Evolutionary conservation across 768 basidiomycete genomes (phyloP).

Genomic region (Dentipellis fragilis): DNA sequence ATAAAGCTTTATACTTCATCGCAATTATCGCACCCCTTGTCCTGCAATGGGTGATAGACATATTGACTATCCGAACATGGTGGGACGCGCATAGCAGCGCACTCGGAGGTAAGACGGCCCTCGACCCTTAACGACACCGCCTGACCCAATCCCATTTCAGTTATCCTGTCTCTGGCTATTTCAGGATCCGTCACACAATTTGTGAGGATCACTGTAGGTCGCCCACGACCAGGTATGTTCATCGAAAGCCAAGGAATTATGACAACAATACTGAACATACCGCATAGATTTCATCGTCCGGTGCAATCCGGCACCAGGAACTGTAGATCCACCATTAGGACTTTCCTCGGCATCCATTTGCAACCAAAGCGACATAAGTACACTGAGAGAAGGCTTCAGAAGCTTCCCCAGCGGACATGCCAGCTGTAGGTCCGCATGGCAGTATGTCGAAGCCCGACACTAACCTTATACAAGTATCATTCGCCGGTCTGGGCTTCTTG

Average conservation of each 20-base stretch:
- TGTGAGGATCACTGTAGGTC: slow-evolving; percentile 78
- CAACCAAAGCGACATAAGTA: slow-evolving; percentile 48
- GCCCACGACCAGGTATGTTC: slow-evolving; percentile 69
- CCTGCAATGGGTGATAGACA: slow-evolving; percentile 59
- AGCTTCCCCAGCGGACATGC: slow-evolving; percentile 92
- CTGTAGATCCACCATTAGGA: slow-evolving; percentile 60
- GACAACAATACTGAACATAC: neutral
- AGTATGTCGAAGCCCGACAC: neutral
- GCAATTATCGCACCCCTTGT: slow-evolving; percentile 56
- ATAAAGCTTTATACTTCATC: slow-evolving; percentile 22
- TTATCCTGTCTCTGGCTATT: slow-evolving; percentile 63
- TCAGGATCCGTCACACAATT: slow-evolving; percentile 80
- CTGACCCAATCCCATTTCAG: slow-evolving; percentile 22
- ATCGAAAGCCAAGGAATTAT: neutral
- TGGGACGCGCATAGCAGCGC: slow-evolving; percentile 82
- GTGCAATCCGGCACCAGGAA: slow-evolving; percentile 59
- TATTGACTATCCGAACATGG: slow-evolving; percentile 65
- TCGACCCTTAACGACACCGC: neutral
- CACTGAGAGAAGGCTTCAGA: slow-evolving; percentile 76
- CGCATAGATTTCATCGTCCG: slow-evolving; percentile 52
- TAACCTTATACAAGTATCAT: slow-evolving; percentile 53
- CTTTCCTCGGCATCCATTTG: slow-evolving; percentile 72
- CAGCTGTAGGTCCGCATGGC: slow-evolving; percentile 44
- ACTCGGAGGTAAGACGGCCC: slow-evolving; percentile 29
- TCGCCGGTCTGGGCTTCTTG: slow-evolving; percentile 87